Base-by-base conservation (phyloP, 768 basidiomycete species). In the Amanita phalloides region DNA sequence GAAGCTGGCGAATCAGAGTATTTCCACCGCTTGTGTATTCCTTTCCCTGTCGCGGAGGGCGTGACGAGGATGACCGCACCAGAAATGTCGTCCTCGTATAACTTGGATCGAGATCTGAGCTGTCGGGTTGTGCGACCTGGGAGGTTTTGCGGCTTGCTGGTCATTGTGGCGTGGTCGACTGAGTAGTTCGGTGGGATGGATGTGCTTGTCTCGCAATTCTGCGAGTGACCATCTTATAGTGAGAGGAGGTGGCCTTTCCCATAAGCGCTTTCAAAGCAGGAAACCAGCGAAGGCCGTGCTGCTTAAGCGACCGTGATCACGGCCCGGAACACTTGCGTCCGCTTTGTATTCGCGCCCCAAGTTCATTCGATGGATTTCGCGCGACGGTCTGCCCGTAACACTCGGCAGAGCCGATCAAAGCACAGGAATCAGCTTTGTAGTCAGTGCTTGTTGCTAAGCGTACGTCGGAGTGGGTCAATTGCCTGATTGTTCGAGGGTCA, bases 21-120 rank as follows among this genome's bases (percentile, higher is more conserved):
- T 28, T 48, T 49, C 55, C 55, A 56, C 1, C 55, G 52, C 17
- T 25, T 53, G 33, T 56, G 51, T 25, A 49, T 39, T 14, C 55
- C 55, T 21, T 45, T 25, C 6, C 52, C 37, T 6, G 55, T 56
- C 17, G 51, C 55, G 8, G 55, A 56, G 30, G 51, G 55, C 2
- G 41, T 25, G 26, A 49, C 48, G 10, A 53, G 14, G 37, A 49
- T 28, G 21, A 21, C 11, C 14, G 30, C 37, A 23, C 38, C 17
- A 10, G 48, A 35, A n/a, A 37, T 13, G 48, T 42, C 32, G 9
- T 43, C 41, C 20, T 13, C 1, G 17, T 33, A 23, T 30, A 35
- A 2, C 11, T 17, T 35, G 14, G 49, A 32, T 20, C 28, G 17
- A 28, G 41, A 8, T 17, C 20, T 28, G 3, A 21, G 23, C 14